Evolutionary conservation across 495 filamentous ascomycete species (phyloP), one percentile per base, ranked within the genome.

Genomic region (Chaetomium tenue): DNA sequence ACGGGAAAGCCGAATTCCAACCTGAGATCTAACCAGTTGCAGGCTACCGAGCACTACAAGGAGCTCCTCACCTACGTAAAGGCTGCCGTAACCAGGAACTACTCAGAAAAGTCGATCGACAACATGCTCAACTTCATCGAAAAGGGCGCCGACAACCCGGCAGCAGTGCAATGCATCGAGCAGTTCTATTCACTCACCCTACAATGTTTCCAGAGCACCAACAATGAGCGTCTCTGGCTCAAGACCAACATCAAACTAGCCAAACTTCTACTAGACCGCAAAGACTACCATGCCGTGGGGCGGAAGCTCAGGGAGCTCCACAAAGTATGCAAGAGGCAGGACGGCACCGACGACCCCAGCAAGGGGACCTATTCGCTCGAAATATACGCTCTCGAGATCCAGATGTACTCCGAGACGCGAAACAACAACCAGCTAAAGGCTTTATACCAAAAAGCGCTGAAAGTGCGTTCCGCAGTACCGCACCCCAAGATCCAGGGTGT

Each of bases 401-500:
- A 96, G 76, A 98, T 98, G 94, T 96, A 96, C 72, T 90, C 94
- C 0, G 92, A 96, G 72, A 97, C 89, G 13, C 88, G 90, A 65
- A 98, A 98, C 79, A 98, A 97, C 80, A 97, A 98, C 76, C 90
- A 94, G 65, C 81, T 98, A 55, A 98, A 98, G 81, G 85, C 88
- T 3, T 82, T 98, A 5, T 98, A 97, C 75, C 88, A 96, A 70
- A 87, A 89, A 57, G 93, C 94, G 6, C 83, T 98, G 16, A 88
- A 88, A 56, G 93, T 98, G 23, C 86, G 90, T 58, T 98, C 94
- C 51, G 94, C 95, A 0, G 95, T 98, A 9, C 93, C 94, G 13
- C 94, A 98, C 76, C 94, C 94, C 58, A 96, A 96, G 79, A 96
- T 98, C 71, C 97, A 98, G 91, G 94, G 94, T 39, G 91, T 98